These are phyloP conservation scores for Penicillium vulpinum DNA, from an alignment of 2,329 filamentous ascomycete genomes.

Conservation along the genomic window DNA sequence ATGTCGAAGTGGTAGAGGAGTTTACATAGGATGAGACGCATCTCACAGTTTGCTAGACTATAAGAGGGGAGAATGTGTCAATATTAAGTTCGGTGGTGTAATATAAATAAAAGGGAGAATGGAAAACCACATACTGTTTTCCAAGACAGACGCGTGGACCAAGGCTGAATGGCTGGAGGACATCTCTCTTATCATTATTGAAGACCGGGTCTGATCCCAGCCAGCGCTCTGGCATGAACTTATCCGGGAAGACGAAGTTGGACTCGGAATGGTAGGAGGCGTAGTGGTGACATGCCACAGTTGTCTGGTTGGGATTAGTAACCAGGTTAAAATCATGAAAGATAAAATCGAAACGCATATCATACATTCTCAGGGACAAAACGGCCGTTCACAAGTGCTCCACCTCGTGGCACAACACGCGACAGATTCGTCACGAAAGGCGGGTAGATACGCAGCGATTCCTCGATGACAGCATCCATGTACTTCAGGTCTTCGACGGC, in stretches of 20 bases:
- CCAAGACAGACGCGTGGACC: conserved; percentile 41
- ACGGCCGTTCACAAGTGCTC: conserved; percentile 35
- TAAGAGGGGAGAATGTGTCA: not conserved
- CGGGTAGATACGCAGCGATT: conserved; percentile 50
- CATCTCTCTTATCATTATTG: conserved; percentile 24
- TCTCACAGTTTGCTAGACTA: conserved; percentile 29
- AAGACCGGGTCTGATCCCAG: conserved; percentile 21
- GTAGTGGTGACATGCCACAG: conserved; percentile 25
- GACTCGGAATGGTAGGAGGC: conserved; percentile 25
- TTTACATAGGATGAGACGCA: conserved; percentile 28
- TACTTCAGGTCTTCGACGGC: conserved; percentile 38
- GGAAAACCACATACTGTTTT: conserved; percentile 23
- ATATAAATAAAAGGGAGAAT: not conserved
- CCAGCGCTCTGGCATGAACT: conserved; percentile 39
- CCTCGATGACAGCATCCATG: conserved; percentile 50
- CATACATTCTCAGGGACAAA: conserved; percentile 34
- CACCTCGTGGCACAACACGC: conserved; percentile 30
- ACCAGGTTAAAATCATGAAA: no score
- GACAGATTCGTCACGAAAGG: conserved; percentile 36
- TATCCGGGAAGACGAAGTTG: conserved; percentile 26
- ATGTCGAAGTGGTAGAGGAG: conserved; percentile 31
- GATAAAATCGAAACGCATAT: not conserved
- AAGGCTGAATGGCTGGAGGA: conserved; percentile 36
- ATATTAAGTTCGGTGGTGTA: no score
- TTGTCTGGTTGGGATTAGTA: conserved; percentile 7